Percentiles rank a stretch among this genome's conserved stretches.
phyloP scores from a whole-genome alignment of 768 basidiomycete species.

The Rhizopogon salebrosus region DNA sequence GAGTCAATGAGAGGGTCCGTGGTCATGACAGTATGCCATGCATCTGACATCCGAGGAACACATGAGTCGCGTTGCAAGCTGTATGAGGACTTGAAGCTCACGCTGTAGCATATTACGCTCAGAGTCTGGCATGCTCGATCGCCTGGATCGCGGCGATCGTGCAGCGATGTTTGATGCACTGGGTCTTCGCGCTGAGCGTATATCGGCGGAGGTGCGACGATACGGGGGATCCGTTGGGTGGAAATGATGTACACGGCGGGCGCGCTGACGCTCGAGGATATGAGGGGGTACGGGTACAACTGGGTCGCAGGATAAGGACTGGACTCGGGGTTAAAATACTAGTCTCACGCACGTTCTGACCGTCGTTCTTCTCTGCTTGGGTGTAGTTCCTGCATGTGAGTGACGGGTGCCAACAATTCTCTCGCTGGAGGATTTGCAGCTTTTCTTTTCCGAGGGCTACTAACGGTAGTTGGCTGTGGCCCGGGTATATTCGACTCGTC shows the following conservation, averaged over 20 bases:
- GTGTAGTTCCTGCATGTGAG: slow-evolving; percentile 10
- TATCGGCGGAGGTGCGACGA: slow-evolving; percentile 22
- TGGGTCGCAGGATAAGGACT: not conserved
- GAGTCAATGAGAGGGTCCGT: slow-evolving; percentile 74
- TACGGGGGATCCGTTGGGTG: slow-evolving; percentile 11
- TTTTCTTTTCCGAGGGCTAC: slow-evolving; percentile 22
- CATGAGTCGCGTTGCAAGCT: not conserved
- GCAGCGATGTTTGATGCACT: slow-evolving; percentile 15
- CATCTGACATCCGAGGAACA: slow-evolving; percentile 39
- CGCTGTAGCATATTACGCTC: slow-evolving; percentile 62
- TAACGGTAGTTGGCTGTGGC: slow-evolving; percentile 4
- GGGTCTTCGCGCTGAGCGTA: slow-evolving; percentile 19
- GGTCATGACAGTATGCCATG: slow-evolving; percentile 63
- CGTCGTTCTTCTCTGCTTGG: slow-evolving; percentile 19
- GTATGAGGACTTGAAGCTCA: slow-evolving; percentile 28
- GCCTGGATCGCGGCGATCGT: slow-evolving; percentile 21
- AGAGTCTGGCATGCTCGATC: slow-evolving; percentile 22
- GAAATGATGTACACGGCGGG: slow-evolving; percentile 15
- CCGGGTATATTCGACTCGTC: slow-evolving; percentile 5
- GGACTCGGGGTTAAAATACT: not conserved
- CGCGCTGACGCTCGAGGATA: slow-evolving; percentile 21
- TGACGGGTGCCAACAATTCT: slow-evolving; percentile 9
- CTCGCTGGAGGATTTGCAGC: slow-evolving; percentile 4
- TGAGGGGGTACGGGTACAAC: slow-evolving; percentile 17
- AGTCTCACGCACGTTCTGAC: slow-evolving; percentile 20